Evolutionary conservation across 192 early-diverging fungal genomes (phyloP).

Genomic region (Coemansia sp.): DNA sequence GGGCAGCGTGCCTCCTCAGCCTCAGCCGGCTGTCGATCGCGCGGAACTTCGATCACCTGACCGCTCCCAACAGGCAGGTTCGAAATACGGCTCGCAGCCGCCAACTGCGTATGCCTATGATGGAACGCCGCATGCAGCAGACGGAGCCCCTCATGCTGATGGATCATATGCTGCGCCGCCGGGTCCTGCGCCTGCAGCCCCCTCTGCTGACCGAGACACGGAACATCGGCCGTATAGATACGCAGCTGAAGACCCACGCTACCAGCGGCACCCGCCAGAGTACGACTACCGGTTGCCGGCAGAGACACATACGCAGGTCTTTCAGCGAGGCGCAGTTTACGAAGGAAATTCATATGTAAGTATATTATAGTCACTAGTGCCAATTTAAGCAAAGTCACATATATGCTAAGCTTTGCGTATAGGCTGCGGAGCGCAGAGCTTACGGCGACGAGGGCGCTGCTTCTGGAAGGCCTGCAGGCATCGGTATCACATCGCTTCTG

Average conservation of each 20-base stretch:
- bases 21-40: conserved; percentile 10
- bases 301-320: conserved; percentile 20
- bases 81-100: conserved; percentile 20
- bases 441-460: conserved; percentile 13
- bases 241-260: conserved; percentile 14
- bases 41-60: conserved; percentile 17
- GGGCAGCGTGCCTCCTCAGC: conserved; percentile 1
- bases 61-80: conserved; percentile 18
- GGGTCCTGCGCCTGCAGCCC: conserved; percentile 5
- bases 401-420: neutral
- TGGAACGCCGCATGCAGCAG: conserved; percentile 1
- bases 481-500: conserved; percentile 45
- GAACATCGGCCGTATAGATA: conserved; percentile 16
- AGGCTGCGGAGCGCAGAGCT: conserved; percentile 13
- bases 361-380: neutral
- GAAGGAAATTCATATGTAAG: conserved; percentile 24
- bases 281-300: conserved; percentile 29
- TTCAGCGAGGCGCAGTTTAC: conserved; percentile 20
- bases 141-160: neutral
- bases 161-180: conserved; percentile 5
- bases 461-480: conserved; percentile 18
- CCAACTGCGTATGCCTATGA: conserved; percentile 19
- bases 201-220: neutral
- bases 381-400: no score
- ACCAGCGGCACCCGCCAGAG: conserved; percentile 15